A percentile compares a stretch with the other conserved stretches of the same genome.
Evolutionary conservation across 192 early-diverging fungal genomes (phyloP).

Genomic region (Linnemannia schmuckeri): DNA sequence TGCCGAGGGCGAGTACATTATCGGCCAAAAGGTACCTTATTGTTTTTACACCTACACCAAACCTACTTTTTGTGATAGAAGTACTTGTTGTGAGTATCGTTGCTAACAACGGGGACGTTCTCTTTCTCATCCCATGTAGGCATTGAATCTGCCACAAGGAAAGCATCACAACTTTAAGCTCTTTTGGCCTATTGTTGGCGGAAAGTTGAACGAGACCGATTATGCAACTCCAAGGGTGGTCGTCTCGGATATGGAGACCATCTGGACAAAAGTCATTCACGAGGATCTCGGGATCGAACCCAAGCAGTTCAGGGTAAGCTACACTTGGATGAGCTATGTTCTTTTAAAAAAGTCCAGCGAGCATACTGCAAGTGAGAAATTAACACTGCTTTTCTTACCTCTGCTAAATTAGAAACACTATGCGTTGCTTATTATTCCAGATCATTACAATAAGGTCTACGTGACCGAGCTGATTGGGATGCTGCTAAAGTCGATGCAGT

Average conservation of each 20-base stretch:
- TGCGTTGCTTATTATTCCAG: conserved; percentile 86
- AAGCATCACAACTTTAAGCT: conserved; percentile 58
- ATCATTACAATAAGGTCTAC: conserved; percentile 75
- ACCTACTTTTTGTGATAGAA: not conserved
- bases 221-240: conserved; percentile 76
- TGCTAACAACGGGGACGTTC: not conserved
- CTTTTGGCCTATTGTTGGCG: conserved; percentile 84
- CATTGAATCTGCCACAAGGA: conserved; percentile 60
- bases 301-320: conserved; percentile 64
- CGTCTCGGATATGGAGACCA: conserved; percentile 81
- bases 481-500: conserved; percentile 82
- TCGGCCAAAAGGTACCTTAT: conserved; percentile 73
- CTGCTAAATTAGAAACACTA: conserved; percentile 62
- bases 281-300: conserved; percentile 76
- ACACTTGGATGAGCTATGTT: not conserved
- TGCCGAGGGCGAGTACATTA: conserved; percentile 62
- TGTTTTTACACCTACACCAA: not conserved
- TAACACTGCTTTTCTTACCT: not conserved
- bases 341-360: not conserved
- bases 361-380: not conserved
- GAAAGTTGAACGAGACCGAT: conserved; percentile 81
- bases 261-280: conserved; percentile 82
- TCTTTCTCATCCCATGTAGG: conserved; percentile 31
- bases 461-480: conserved; percentile 74
- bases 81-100: not conserved